Percentiles rank a stretch among this genome's conserved stretches.
Evolutionary conservation across 179 eudicot species (phyloP).

Genomic region (Beta corolliflora): DNA sequence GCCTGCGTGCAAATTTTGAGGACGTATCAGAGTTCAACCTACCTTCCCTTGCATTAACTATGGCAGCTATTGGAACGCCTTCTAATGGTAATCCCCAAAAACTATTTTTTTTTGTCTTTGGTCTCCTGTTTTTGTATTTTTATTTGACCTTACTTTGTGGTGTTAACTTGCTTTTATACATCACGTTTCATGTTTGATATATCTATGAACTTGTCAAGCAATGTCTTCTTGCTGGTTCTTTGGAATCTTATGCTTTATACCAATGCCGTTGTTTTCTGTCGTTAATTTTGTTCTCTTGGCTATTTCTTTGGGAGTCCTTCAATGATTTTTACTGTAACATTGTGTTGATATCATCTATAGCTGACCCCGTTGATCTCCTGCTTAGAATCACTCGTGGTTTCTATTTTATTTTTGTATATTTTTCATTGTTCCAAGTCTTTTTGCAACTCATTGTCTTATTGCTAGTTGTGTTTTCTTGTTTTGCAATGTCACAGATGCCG

Average conservation of each 20-base stretch:
- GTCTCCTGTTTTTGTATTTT: not conserved
- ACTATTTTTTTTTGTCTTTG: not conserved
- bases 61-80: slow-evolving; percentile 38
- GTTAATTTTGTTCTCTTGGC: not conserved
- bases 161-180: not conserved
- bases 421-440: not conserved
- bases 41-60: slow-evolving; percentile 1
- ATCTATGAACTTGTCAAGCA: not conserved
- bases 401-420: not conserved
- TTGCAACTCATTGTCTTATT: not conserved
- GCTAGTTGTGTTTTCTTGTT: not conserved
- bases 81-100: slow-evolving; percentile 28
- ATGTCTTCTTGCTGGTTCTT: not conserved
- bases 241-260: not conserved
- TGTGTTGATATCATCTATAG: not conserved
- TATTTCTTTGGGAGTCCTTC: not conserved
- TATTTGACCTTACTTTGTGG: not conserved
- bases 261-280: not conserved
- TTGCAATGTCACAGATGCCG: slow-evolving; percentile 51
- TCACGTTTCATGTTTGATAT: not conserved
- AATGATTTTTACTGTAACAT: not conserved
- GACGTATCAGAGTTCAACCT: slow-evolving; percentile 13
- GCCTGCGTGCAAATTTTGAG: slow-evolving; percentile 20
- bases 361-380: not conserved
- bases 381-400: not conserved